These are phyloP conservation scores for Actinomortierella wolfii DNA, from an alignment of 371 early-diverging fungal species.

Conservation along the genomic window DNA sequence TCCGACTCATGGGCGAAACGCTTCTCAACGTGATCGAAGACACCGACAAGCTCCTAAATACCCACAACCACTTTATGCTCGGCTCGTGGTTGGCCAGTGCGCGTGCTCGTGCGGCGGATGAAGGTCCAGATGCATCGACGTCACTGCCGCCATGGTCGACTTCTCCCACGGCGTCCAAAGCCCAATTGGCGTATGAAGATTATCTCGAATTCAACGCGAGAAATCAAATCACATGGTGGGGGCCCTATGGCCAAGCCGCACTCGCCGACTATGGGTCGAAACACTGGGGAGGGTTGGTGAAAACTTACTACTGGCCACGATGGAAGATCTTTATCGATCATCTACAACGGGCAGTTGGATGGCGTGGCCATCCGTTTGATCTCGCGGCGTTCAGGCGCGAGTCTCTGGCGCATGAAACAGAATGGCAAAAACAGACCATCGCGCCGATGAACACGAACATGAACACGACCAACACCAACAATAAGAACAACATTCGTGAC, in stretches of 20 bases:
- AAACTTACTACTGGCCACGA: constrained; percentile 25
- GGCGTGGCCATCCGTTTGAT: constrained; percentile 3
- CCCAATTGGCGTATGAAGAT: constrained; percentile 10
- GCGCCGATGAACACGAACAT: too few relatives aligned
- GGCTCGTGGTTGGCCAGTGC: constrained; percentile 20
- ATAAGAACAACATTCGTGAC: too few relatives aligned
- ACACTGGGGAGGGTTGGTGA: constrained; percentile 33
- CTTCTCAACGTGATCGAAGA: constrained; percentile 20
- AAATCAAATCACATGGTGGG: constrained; percentile 43
- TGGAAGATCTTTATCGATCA: constrained; percentile 36
- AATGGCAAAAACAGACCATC: constrained; percentile 10
- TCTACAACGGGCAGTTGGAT: constrained; percentile 10
- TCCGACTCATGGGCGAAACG: constrained; percentile 9
- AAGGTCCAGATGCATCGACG: not conserved
- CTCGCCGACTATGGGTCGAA: constrained; percentile 35
- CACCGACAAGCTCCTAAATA: constrained; percentile 25
- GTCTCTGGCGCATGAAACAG: constrained; percentile 8
- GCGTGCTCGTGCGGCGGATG: too few relatives aligned
- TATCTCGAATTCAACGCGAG: constrained; percentile 36
- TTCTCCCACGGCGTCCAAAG: not conserved
- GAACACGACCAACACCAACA: not conserved
- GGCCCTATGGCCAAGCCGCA: constrained; percentile 13
- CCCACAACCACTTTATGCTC: constrained; percentile 37
- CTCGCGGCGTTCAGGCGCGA: constrained; percentile 14
- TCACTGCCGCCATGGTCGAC: not conserved